These are phyloP conservation scores for Haplosporangium gracile DNA, from an alignment of 192 early-diverging fungal genomes.

Conservation along the genomic window DNA sequence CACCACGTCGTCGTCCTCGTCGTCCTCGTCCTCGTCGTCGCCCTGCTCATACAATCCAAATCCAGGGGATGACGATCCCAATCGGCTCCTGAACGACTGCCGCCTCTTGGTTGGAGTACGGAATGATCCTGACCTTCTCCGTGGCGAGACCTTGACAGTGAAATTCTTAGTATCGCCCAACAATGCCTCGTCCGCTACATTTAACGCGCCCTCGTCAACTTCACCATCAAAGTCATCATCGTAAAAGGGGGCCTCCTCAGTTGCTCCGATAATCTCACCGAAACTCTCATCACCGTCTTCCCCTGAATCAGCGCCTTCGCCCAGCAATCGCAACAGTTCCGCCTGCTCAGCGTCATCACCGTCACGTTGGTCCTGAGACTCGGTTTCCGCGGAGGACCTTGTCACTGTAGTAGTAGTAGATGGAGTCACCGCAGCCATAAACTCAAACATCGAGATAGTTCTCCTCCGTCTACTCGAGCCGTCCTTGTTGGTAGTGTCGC, in stretches of 20 bases:
- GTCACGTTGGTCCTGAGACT: neutral
- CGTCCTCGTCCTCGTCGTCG: conserved; percentile 19
- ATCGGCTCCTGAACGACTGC: conserved; percentile 21
- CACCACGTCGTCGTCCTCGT: conserved; percentile 28
- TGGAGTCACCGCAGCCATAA: neutral
- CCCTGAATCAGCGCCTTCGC: conserved; percentile 8
- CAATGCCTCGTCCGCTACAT: neutral
- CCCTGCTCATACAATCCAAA: conserved; percentile 30
- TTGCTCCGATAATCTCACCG: neutral
- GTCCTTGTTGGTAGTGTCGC: neutral
- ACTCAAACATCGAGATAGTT: conserved; percentile 26
- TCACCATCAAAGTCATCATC: neutral
- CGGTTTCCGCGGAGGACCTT: neutral
- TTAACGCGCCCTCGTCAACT: neutral
- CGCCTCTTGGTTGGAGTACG: conserved; percentile 27
- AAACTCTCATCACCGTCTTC: conserved; percentile 7
- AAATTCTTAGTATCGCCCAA: neutral
- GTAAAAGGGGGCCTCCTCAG: neutral
- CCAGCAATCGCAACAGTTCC: conserved; percentile 26
- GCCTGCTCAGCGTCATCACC: conserved; percentile 27
- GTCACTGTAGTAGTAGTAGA: neutral
- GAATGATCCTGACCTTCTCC: conserved; percentile 12
- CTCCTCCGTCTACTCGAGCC: neutral
- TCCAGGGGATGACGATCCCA: conserved; percentile 36
- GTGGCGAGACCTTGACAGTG: neutral